Conservation (phyloP, 2,329 filamentous ascomycete species). For the Arthrinium phaeospermum region DNA sequence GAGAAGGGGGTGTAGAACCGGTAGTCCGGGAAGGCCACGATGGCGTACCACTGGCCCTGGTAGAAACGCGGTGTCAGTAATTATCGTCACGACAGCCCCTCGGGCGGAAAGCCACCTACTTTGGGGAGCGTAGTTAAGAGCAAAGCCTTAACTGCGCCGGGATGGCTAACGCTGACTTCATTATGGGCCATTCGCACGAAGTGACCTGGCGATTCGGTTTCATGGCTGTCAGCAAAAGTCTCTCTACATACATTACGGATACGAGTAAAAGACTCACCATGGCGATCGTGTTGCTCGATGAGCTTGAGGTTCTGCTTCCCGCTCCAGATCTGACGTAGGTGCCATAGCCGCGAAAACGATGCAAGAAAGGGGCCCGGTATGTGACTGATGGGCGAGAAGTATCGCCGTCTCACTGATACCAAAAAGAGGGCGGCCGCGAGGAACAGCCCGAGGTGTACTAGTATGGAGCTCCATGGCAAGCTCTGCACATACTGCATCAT, state of each 20-base stretch:
- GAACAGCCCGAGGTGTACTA: background rate
- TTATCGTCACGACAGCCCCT: no score
- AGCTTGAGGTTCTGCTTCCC: conserved; percentile 45
- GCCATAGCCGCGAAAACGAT: conserved; percentile 47
- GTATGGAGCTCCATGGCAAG: background rate
- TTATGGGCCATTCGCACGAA: conserved; percentile 49
- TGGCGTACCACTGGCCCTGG: conserved; percentile 41
- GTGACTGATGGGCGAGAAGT: conserved; percentile 28
- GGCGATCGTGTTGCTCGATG: conserved; percentile 43
- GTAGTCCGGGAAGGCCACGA: conserved; percentile 46
- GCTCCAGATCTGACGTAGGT: conserved; percentile 42
- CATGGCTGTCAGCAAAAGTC: background rate
- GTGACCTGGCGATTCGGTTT: conserved; percentile 33
- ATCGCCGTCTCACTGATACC: conserved; percentile 5
- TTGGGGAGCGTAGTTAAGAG: conserved; percentile 40
- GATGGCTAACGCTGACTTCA: conserved; percentile 50
- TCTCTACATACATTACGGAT: background rate
- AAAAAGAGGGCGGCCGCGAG: background rate
- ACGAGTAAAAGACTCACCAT: conserved; percentile 35
- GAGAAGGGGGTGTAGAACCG: conserved; percentile 47
- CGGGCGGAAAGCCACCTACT: conserved; percentile 27
- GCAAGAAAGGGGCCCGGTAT: conserved; percentile 49
- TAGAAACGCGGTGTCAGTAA: background rate
- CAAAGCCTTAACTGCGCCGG: conserved; percentile 44
- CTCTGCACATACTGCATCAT: background rate